Evolutionary conservation across 768 basidiomycete genomes (phyloP).

Genomic region (Lanmaoa rubissima): DNA sequence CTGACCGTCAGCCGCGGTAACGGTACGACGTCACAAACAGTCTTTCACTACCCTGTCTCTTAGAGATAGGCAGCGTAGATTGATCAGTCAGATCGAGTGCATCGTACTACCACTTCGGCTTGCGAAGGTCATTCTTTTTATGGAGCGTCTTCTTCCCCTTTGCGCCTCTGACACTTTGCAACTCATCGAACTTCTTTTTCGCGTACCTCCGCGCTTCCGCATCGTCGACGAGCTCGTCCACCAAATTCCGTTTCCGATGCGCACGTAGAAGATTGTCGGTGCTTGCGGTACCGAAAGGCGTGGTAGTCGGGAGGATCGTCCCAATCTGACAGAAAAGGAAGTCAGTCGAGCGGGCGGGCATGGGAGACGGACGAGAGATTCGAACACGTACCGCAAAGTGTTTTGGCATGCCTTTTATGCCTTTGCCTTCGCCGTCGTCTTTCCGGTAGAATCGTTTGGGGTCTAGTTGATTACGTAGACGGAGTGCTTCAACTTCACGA

Average conservation of each 20-base stretch:
- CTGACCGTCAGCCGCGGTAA: no score
- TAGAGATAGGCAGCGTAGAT: constrained; percentile 7
- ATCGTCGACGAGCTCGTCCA: constrained; percentile 89
- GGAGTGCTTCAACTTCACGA: constrained; percentile 85
- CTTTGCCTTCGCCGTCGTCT: constrained; percentile 82
- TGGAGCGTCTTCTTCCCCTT: constrained; percentile 70
- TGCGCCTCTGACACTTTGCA: constrained; percentile 65
- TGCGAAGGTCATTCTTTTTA: constrained; percentile 59
- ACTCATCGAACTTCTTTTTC: constrained; percentile 86
- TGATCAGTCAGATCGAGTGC: constrained; percentile 5
- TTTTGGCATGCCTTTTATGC: constrained; percentile 81
- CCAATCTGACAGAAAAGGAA: constrained; percentile 57
- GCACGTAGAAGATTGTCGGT: constrained; percentile 69
- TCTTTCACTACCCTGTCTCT: neutral
- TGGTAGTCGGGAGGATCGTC: constrained; percentile 64
- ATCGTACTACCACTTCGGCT: constrained; percentile 61
- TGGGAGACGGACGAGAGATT: neutral
- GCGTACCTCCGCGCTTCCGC: constrained; percentile 83
- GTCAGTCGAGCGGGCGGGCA: neutral
- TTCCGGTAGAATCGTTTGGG: constrained; percentile 91
- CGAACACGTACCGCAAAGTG: constrained; percentile 74
- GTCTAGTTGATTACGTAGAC: constrained; percentile 84
- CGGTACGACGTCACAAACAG: neutral
- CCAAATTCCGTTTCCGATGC: constrained; percentile 74
- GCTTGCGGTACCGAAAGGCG: constrained; percentile 70